Evolutionary conservation across 176 grass and related monocot species (phyloP).

Genomic region (Thalia dealbata): DNA sequence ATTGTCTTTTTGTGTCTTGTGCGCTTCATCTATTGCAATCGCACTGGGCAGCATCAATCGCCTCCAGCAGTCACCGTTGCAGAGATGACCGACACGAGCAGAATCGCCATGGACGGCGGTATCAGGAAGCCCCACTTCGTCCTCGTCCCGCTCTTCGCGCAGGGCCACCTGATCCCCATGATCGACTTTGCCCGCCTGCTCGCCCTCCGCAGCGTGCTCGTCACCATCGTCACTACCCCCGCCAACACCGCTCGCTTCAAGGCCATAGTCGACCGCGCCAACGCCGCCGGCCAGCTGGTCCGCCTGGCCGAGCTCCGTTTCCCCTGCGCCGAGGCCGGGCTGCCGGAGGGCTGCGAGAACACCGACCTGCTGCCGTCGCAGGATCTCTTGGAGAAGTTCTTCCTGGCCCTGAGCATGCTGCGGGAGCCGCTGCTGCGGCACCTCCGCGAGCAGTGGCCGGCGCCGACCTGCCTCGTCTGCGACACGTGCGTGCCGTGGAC

Average conservation of each 20-base stretch:
- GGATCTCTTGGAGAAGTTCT: neutral
- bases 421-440: conserved; percentile 25
- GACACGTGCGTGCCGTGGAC: conserved; percentile 19
- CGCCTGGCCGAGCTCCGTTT: conserved; percentile 19
- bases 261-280: conserved; percentile 18
- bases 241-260: conserved; percentile 25
- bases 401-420: conserved; percentile 13
- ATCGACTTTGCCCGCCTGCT: conserved; percentile 17
- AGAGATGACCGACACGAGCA: too few species aligned
- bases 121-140: conserved; percentile 20
- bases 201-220: conserved; percentile 7
- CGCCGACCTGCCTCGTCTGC: conserved; percentile 24
- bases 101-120: conserved; percentile 4
- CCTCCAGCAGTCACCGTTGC: too few species aligned
- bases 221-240: conserved; percentile 29
- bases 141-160: conserved; percentile 22
- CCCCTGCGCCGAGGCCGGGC: conserved; percentile 2
- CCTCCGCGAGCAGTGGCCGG: conserved; percentile 3
- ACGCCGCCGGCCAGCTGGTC: neutral
- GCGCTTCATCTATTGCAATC: too few species aligned
- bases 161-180: conserved; percentile 25
- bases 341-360: conserved; percentile 30
- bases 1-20: too few species aligned
- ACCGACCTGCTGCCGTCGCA: conserved; percentile 1
- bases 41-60: too few species aligned